These are phyloP conservation scores for Senecio squalidus DNA, from an alignment of 140 eudicot genomes.

Conservation along the genomic window DNA sequence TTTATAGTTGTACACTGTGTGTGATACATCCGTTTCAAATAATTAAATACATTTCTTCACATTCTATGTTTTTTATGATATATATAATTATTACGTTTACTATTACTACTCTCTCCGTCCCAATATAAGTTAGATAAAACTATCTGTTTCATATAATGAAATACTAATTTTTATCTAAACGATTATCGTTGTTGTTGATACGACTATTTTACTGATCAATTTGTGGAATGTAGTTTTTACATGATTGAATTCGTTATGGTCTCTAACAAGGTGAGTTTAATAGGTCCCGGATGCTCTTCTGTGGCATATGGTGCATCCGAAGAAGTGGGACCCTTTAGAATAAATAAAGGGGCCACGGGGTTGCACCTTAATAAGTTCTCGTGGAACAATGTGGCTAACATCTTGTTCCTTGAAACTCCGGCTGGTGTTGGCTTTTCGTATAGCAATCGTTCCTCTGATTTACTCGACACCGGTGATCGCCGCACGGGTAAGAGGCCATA, in stretches of 20 bases:
- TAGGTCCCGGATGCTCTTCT: constrained; percentile 98
- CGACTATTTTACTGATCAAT: too few species aligned
- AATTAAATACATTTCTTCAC: neutral
- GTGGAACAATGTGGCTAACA: constrained; percentile 83
- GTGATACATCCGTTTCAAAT: neutral
- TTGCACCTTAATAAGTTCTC: constrained; percentile 73
- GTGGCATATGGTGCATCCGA: constrained; percentile 99
- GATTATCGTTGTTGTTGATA: too few species aligned
- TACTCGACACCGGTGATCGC: constrained; percentile 78
- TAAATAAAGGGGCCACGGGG: constrained; percentile 66
- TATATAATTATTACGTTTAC: neutral
- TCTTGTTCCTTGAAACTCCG: constrained; percentile 88
- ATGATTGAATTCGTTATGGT: too few species aligned
- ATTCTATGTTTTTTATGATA: neutral
- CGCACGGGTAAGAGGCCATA: constrained; percentile 62
- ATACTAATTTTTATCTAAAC: too few species aligned
- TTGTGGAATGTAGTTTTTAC: too few species aligned
- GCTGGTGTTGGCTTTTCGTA: constrained; percentile 98
- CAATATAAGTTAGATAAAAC: too few species aligned
- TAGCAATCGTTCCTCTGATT: constrained; percentile 74
- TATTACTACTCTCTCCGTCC: too few species aligned
- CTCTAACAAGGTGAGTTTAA: neutral
- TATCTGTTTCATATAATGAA: too few species aligned
- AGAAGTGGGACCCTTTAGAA: constrained; percentile 93
- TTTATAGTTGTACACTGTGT: constrained; percentile 11